These are phyloP conservation scores for Solanum gracilifrons DNA, from an alignment of 257 asterid genomes.

Conservation along the genomic window DNA sequence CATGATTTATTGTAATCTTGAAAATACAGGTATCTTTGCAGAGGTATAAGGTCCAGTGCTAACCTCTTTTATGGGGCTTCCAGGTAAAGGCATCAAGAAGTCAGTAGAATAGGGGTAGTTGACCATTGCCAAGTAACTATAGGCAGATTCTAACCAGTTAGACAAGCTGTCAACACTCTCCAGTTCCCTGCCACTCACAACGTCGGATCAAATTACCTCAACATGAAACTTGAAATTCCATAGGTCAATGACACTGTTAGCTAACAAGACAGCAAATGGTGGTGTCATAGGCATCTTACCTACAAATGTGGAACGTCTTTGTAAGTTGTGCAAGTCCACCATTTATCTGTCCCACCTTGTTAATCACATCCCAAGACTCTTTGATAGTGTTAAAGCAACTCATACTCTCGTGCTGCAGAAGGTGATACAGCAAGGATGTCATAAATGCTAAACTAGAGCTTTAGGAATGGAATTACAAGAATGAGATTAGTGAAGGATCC, in stretches of 20 bases:
- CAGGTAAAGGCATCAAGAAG: conserved; percentile 93
- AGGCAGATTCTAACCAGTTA: conserved; percentile 67
- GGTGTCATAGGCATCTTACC: conserved; percentile 23
- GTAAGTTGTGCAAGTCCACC: conserved; percentile 62
- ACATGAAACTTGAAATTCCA: conserved; percentile 7
- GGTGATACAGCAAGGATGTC: background rate
- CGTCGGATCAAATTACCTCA: background rate
- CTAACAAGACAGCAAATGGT: background rate
- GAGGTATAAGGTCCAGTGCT: background rate
- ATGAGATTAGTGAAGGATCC: background rate
- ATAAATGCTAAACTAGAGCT: background rate
- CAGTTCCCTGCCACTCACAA: conserved; percentile 50
- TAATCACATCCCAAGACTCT: conserved; percentile 71
- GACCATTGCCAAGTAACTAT: conserved; percentile 86
- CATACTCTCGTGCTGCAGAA: conserved; percentile 59
- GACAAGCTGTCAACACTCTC: conserved; percentile 55
- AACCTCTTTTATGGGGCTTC: conserved; percentile 85
- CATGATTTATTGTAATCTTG: background rate
- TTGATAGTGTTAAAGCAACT: conserved; percentile 74
- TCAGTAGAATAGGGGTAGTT: conserved; percentile 83
- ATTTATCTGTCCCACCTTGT: conserved; percentile 32
- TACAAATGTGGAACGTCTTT: conserved; percentile 55
- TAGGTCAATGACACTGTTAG: background rate
- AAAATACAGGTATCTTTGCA: background rate
- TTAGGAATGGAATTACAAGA: background rate